These are phyloP conservation scores for Clarkia xantiana DNA, from an alignment of 345 rosid genomes.

Conservation along the genomic window DNA sequence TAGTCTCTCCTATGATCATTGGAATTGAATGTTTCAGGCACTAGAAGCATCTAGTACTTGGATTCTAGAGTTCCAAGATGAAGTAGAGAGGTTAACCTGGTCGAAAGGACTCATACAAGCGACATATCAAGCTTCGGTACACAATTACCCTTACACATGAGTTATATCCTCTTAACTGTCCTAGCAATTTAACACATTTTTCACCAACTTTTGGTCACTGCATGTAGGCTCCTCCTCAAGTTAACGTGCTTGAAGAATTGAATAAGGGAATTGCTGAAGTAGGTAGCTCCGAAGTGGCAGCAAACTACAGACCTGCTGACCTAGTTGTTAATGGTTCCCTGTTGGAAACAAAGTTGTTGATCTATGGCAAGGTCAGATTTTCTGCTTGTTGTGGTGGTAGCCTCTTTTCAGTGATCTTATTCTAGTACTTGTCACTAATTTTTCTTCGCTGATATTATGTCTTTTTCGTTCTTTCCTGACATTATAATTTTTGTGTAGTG, in stretches of 20 bases:
- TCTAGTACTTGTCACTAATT: too few relatives aligned
- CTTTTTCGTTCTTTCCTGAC: too few relatives aligned
- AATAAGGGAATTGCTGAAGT: conserved; percentile 24
- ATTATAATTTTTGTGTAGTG: too few relatives aligned
- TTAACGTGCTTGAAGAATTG: conserved; percentile 46
- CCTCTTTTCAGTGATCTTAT: not conserved
- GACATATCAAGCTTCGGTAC: conserved; percentile 82
- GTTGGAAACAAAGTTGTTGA: conserved; percentile 53
- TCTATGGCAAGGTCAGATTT: conserved; percentile 69
- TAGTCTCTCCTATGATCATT: too few relatives aligned
- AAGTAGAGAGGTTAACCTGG: conserved; percentile 60
- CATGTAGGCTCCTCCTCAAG: conserved; percentile 53
- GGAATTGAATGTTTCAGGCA: conserved; percentile 28
- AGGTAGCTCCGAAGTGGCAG: conserved; percentile 25
- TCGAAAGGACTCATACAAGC: conserved; percentile 64
- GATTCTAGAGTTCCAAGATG: conserved; percentile 57
- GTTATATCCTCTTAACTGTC: too few relatives aligned
- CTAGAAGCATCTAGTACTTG: conserved; percentile 76
- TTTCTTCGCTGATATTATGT: too few relatives aligned
- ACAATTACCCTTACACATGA: conserved; percentile 6
- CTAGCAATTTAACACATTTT: too few relatives aligned
- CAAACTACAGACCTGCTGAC: conserved; percentile 46
- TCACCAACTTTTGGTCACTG: too few relatives aligned
- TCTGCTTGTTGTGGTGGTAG: conserved; percentile 9
- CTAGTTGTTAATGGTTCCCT: conserved; percentile 74